These are phyloP conservation scores for Pterocarpus macrocarpus DNA, from an alignment of 306 rosid species.

Conservation along the genomic window DNA sequence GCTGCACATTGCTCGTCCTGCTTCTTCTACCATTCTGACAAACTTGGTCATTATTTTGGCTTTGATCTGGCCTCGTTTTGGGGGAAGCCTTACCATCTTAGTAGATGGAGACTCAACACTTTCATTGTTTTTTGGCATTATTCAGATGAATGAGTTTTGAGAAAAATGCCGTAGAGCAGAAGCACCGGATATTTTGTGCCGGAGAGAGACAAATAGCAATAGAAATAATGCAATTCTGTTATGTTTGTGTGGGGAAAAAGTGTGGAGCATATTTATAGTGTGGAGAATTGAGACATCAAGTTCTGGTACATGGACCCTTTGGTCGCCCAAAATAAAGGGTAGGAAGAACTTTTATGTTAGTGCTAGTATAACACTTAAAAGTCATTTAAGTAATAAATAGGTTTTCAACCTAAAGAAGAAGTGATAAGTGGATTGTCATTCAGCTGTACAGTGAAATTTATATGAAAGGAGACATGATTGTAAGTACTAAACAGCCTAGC, in stretches of 20 bases:
- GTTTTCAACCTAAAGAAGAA: not conserved
- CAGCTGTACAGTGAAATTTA: not conserved
- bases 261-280: conserved; percentile 35
- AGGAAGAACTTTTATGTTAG: conserved; percentile 8
- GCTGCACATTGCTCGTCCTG: conserved; percentile 51
- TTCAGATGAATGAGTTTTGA: conserved; percentile 8
- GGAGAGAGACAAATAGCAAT: not conserved
- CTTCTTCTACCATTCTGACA: conserved; percentile 43
- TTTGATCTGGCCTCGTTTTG: conserved; percentile 75
- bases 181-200: conserved; percentile 32
- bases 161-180: not conserved
- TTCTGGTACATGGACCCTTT: conserved; percentile 18
- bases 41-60: conserved; percentile 53
- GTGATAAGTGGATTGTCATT: conserved; percentile 9
- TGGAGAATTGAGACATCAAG: conserved; percentile 15
- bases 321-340: not conserved
- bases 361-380: not conserved
- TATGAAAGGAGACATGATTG: conserved; percentile 17
- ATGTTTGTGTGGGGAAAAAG: conserved; percentile 1
- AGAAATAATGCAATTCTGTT: conserved; percentile 5
- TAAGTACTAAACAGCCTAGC: not conserved
- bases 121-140: conserved; percentile 52
- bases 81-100: conserved; percentile 54
- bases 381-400: not conserved
- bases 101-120: conserved; percentile 28